These are phyloP conservation scores for Leishmania braziliensis DNA, from an alignment of 208 protist genomes.

Conservation along the genomic window DNA sequence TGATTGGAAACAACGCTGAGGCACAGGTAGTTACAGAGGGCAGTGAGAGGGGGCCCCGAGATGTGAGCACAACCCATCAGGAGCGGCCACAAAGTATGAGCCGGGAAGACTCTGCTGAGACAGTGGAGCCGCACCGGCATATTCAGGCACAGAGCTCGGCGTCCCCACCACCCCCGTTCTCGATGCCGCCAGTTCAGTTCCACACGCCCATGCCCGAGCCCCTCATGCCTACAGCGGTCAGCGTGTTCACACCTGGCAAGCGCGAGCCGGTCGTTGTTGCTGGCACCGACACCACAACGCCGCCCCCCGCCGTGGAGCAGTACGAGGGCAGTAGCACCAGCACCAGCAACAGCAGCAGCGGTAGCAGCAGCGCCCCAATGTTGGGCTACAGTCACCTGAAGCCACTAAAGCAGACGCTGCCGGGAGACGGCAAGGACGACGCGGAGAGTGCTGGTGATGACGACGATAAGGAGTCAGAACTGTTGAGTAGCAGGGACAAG, in stretches of 20 bases:
- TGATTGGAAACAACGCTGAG: background rate
- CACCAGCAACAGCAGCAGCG: constrained; percentile 18
- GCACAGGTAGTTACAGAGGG: background rate
- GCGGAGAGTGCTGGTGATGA: background rate
- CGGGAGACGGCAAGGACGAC: background rate
- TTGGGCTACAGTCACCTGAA: constrained; percentile 36
- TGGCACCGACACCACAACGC: background rate
- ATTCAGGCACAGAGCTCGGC: background rate
- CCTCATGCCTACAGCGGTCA: background rate
- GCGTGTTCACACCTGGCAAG: constrained; percentile 7
- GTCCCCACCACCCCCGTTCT: background rate
- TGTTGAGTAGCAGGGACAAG: background rate
- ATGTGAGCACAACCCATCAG: background rate
- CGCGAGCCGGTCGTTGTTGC: background rate
- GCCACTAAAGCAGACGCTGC: background rate
- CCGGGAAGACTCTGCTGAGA: constrained; percentile 15
- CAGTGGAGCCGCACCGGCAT: constrained; percentile 13
- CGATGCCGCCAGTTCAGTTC: constrained; percentile 5
- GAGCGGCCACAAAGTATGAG: background rate
- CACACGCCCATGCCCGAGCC: constrained; percentile 12
- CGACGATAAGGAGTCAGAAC: background rate
- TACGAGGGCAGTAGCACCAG: constrained; percentile 5
- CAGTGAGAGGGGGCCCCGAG: background rate
- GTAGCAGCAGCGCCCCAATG: constrained; percentile 27
- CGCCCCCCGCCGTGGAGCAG: background rate